Evolutionary conservation across 208 protist genomes (phyloP), one percentile per base, ranked within the genome.

Genomic region (Phytomonas francai): DNA sequence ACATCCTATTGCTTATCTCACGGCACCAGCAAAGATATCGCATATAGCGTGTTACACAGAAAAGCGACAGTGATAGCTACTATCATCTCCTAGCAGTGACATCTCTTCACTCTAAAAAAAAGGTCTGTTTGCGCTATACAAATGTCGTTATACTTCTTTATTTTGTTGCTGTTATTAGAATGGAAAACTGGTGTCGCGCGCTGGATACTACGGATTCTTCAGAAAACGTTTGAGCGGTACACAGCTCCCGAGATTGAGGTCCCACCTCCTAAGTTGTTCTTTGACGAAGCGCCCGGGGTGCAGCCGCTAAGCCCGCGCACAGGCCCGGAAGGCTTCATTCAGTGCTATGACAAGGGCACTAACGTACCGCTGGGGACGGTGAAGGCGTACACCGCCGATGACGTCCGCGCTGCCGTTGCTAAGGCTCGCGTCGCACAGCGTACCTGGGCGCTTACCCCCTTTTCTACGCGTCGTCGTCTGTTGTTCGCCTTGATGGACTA

Each of bases 271-370:
- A 57, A 68, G 59, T 63, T 77, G 51, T 86, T 74, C 58, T 95
- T 93, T 68, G 68, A 79, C 25, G 69, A 56, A 16, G 33, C 66
- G 22, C 86, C 90, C 3, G 71, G 81, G 3, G 36, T 77, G 12
- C 59, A 81, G 59, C 71, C 80, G 14, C 90, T 95, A 32, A 83
- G 81, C 64, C 90, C 90, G 6, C 81, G 73, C 67, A 77, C 90
- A 14, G 87, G 68, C 9, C 84, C 85, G 0, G 77, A 86, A 34
- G 85, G 81, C 16, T 79, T 80, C n/a, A 92, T 95, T 69, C 85
- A 87, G 69, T 95, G 87, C 74, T 95, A 92, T 63, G 90, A 95
- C 73, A 95, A 95, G 76, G 90, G 90, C 54, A 93, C 85, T 25
- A 95, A 95, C 67, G 66, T 65, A 16, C 85, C 81, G 3, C 82